Percentiles rank a stretch among this genome's conserved stretches.
Evolutionary conservation across 2,329 filamentous ascomycete species (phyloP).

Genomic region (Claviceps quebecensis): DNA sequence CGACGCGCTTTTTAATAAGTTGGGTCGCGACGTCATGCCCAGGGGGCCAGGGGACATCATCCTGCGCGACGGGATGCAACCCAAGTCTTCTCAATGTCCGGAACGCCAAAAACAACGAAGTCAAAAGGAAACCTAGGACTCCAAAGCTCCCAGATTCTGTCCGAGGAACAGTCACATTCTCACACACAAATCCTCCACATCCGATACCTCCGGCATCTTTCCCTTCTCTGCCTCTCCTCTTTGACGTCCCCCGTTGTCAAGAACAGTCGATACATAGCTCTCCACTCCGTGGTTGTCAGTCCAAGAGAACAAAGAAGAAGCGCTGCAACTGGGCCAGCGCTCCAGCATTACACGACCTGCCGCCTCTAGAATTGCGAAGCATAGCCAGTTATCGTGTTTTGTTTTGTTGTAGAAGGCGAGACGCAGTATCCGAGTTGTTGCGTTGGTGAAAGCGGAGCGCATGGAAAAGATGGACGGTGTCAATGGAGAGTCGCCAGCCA

Average conservation of each 20-base stretch:
- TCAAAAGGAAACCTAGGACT: not conserved
- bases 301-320: not conserved
- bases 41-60: no score
- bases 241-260: not conserved
- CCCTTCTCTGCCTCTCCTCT: not conserved
- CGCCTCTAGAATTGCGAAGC: not conserved
- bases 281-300: no score
- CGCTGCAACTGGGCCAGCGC: no score
- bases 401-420: not conserved
- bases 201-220: not conserved
- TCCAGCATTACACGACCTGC: no score
- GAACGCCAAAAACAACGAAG: no score
- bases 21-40: no score
- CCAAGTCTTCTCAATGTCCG: no score
- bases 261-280: not conserved
- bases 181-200: not conserved
- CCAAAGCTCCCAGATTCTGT: not conserved
- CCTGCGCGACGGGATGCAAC: no score
- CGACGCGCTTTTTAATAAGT: no score
- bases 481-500: not conserved
- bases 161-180: no score
- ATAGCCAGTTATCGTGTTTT: not conserved
- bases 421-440: not conserved
- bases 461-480: conserved; percentile 12
- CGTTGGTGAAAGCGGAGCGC: not conserved